phyloP scores from a whole-genome alignment of 768 basidiomycete genomes.

The Pleurotus giganteus region DNA sequence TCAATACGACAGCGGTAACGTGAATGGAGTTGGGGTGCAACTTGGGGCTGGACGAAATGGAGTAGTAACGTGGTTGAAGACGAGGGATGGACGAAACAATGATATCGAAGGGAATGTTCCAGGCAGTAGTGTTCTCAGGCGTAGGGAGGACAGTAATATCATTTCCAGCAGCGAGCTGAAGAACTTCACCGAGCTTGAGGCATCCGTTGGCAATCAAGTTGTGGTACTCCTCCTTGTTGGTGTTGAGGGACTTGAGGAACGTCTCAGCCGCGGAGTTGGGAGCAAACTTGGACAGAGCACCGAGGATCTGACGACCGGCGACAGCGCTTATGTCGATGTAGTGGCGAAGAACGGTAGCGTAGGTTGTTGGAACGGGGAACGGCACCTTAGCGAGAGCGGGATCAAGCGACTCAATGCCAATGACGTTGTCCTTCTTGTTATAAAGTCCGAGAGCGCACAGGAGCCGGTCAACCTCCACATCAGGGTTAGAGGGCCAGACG shows the following conservation, averaged over 20 bases:
- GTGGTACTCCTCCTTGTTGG: slow-evolving; percentile 86
- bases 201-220: slow-evolving; percentile 75
- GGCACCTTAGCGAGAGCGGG: slow-evolving; percentile 98
- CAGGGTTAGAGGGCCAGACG: slow-evolving; percentile 95
- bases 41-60: slow-evolving; percentile 97
- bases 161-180: slow-evolving; percentile 88
- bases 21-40: slow-evolving; percentile 87
- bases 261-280: slow-evolving; percentile 77
- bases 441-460: slow-evolving; percentile 83
- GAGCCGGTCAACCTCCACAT: slow-evolving; percentile 86
- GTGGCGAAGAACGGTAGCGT: slow-evolving; percentile 88
- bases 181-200: slow-evolving; percentile 89
- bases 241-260: slow-evolving; percentile 71
- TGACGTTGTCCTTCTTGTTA: slow-evolving; percentile 77
- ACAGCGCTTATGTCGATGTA: slow-evolving; percentile 97
- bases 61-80: slow-evolving; percentile 96
- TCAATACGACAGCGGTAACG: slow-evolving; percentile 92
- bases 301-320: slow-evolving; percentile 91
- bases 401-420: slow-evolving; percentile 95
- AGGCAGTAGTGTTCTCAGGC: slow-evolving; percentile 74
- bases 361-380: slow-evolving; percentile 97
- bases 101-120: slow-evolving; percentile 96
- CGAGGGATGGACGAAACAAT: slow-evolving; percentile 92
- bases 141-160: slow-evolving; percentile 56
- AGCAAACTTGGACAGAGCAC: slow-evolving; percentile 82